Evolutionary conservation across 139 green algal species (phyloP).

Genomic region (Chlamydomonas sp.): DNA sequence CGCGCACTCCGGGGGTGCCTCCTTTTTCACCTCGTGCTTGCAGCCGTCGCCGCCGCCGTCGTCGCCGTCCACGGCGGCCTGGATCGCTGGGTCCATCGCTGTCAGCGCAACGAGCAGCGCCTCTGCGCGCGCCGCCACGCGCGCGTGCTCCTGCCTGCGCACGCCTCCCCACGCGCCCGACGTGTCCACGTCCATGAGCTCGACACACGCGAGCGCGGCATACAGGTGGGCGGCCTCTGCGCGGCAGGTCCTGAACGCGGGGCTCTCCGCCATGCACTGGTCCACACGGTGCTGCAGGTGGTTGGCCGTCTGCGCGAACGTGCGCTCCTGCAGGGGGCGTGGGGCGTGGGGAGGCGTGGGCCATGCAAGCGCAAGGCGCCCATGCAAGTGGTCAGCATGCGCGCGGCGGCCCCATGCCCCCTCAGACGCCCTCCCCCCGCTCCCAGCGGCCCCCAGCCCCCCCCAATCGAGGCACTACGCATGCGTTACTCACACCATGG

Average conservation of each 20-base stretch:
- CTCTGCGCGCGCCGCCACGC: background rate
- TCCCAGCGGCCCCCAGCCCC: background rate
- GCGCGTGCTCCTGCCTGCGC: constrained; percentile 1
- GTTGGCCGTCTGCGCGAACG: background rate
- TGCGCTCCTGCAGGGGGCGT: no score
- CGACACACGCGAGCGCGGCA: no score
- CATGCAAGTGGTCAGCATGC: background rate
- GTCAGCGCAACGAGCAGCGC: background rate
- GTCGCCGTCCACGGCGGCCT: background rate
- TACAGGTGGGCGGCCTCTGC: background rate
- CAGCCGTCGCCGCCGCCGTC: background rate
- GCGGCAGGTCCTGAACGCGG: background rate
- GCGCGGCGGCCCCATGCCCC: background rate
- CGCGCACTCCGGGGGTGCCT: no score
- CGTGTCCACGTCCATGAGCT: constrained; percentile 1
- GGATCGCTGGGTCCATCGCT: background rate
- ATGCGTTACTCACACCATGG: constrained; percentile 1
- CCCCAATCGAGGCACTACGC: background rate
- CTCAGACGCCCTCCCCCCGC: background rate
- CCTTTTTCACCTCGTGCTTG: no score
- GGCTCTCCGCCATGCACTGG: constrained; percentile 7
- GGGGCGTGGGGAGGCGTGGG: no score
- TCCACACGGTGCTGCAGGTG: constrained; percentile 3
- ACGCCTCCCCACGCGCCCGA: background rate
- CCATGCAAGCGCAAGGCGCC: background rate